Evolutionary conservation across 352 stramenopile species (phyloP).

Genomic region (Phytopythium ostracodes): DNA sequence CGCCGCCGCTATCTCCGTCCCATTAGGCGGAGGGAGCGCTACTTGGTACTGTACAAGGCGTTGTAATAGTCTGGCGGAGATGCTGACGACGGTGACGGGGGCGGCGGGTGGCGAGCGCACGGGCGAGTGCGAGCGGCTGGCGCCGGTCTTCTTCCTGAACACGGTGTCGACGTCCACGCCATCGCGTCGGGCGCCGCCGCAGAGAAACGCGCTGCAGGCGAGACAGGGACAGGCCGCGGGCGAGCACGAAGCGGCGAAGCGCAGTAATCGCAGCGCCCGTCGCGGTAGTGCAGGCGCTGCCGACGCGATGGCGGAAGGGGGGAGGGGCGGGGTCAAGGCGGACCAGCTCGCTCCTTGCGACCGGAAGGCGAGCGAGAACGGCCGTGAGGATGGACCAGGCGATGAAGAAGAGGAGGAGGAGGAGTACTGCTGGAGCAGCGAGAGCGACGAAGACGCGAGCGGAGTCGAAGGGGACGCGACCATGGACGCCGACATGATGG

Average conservation of each 20-base stretch:
- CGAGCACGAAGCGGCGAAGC: conserved; percentile 8
- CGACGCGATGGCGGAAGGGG: not conserved
- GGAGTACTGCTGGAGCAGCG: conserved; percentile 8
- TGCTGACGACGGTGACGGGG: conserved; percentile 7
- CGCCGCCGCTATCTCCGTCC: no score
- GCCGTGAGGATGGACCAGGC: not conserved
- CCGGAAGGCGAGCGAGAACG: not conserved
- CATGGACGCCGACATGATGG: conserved; percentile 2
- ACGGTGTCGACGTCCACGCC: conserved; percentile 54
- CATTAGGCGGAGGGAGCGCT: not conserved
- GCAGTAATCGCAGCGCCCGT: not conserved
- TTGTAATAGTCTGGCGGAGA: conserved; percentile 2
- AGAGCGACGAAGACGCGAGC: conserved; percentile 6
- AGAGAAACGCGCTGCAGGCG: conserved; percentile 9
- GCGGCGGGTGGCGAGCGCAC: conserved; percentile 5
- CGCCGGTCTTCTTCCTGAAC: conserved; percentile 35
- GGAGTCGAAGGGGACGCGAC: conserved; percentile 8
- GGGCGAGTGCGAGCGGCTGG: conserved; percentile 1
- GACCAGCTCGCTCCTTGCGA: not conserved
- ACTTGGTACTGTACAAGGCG: not conserved
- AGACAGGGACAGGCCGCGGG: conserved; percentile 24
- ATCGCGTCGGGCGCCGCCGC: conserved; percentile 21
- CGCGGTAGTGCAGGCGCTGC: not conserved
- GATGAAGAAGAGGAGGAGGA: not conserved
- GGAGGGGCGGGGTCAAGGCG: not conserved